Percentiles rank a stretch among this genome's conserved stretches.
Evolutionary conservation across 2,329 filamentous ascomycete genomes (phyloP).

Genomic region (Alternaria sp.): DNA sequence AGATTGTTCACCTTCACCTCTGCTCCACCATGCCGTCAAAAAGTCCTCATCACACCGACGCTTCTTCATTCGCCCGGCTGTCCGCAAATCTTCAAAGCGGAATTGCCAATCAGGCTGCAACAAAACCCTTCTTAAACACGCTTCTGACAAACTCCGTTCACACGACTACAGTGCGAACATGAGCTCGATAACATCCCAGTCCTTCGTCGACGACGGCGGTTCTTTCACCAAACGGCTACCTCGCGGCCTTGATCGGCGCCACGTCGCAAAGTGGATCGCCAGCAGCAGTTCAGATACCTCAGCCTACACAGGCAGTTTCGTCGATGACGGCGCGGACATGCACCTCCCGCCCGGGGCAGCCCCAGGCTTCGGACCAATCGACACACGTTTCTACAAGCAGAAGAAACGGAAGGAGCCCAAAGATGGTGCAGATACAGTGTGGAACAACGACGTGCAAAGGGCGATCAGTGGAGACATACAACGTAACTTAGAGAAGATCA

Average conservation of each 20-base stretch:
- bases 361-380: constrained; percentile 29
- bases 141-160: not conserved
- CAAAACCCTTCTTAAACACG: not conserved
- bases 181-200: constrained; percentile 29
- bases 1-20: constrained; percentile 14
- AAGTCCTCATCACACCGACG: not conserved
- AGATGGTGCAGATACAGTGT: constrained; percentile 9
- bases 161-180: constrained; percentile 11
- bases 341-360: not conserved
- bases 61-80: constrained; percentile 16
- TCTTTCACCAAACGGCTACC: constrained; percentile 31
- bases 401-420: constrained; percentile 4
- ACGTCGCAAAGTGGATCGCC: constrained; percentile 26
- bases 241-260: constrained; percentile 4
- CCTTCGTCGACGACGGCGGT: constrained; percentile 38
- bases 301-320: constrained; percentile 36
- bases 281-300: constrained; percentile 18
- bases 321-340: constrained; percentile 44
- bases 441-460: constrained; percentile 32
- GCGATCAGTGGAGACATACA: constrained; percentile 38
- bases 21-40: constrained; percentile 11
- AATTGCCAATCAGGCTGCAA: not conserved
- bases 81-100: constrained; percentile 3
- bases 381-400: constrained; percentile 29
- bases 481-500: constrained; percentile 26